These are phyloP conservation scores for Suillus subluteus DNA, from an alignment of 768 basidiomycete species.

Conservation along the genomic window DNA sequence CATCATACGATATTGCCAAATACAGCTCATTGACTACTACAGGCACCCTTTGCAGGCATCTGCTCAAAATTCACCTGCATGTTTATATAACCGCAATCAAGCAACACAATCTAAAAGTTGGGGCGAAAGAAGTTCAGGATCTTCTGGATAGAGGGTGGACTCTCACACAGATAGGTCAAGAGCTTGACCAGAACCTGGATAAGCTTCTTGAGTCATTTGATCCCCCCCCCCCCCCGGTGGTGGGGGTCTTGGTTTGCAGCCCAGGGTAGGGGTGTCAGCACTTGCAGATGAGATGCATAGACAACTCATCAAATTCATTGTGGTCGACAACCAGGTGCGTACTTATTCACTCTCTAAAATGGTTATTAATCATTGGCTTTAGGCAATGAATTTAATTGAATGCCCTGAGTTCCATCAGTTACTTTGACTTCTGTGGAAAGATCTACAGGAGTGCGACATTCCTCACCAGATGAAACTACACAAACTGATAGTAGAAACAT, in stretches of 20 bases:
- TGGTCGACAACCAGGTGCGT: neutral
- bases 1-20: neutral
- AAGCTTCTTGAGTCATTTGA: neutral
- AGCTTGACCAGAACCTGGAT: neutral
- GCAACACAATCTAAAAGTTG: neutral
- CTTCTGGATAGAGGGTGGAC: neutral
- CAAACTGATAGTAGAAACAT: slow-evolving; percentile 8
- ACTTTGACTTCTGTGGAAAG: neutral
- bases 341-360: neutral
- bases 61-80: neutral
- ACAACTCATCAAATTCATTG: neutral
- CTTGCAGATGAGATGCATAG: neutral
- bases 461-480: slow-evolving; percentile 12
- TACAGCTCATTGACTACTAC: neutral
- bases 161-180: neutral
- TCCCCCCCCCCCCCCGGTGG: too few species aligned
- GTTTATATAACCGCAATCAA: neutral
- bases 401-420: slow-evolving; percentile 3
- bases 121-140: neutral
- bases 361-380: neutral
- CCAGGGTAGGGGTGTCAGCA: neutral
- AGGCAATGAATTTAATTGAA: slow-evolving; percentile 9
- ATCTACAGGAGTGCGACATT: slow-evolving; percentile 15
- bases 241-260: neutral
- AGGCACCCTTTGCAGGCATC: neutral